Percentiles rank a stretch among this genome's conserved stretches.
These are phyloP conservation scores for Talaromyces sp. DNA, from an alignment of 2,329 filamentous ascomycete genomes.

Conservation along the genomic window DNA sequence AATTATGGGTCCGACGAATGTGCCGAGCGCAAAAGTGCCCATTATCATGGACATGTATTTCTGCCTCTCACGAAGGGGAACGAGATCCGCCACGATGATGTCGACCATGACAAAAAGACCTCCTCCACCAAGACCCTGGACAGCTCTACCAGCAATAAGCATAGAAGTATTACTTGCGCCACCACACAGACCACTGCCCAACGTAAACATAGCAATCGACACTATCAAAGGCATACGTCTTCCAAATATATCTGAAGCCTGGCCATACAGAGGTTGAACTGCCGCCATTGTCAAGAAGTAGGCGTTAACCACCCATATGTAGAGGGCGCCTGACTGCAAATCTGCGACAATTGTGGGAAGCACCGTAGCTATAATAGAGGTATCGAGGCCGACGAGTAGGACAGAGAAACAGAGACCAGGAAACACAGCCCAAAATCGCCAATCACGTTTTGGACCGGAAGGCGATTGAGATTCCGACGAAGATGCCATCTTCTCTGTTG, in stretches of 20 bases:
- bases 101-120: conserved; percentile 49
- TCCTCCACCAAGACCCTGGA: conserved; percentile 51
- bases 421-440: not conserved
- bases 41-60: not conserved
- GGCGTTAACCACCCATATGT: not conserved
- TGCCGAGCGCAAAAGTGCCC: not conserved
- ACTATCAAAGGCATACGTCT: conserved; percentile 34
- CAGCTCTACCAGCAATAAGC: conserved; percentile 44
- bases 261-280: not conserved
- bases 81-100: conserved; percentile 50
- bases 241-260: not conserved
- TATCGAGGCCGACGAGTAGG: not conserved
- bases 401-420: not conserved
- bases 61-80: conserved; percentile 31
- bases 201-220: conserved; percentile 50
- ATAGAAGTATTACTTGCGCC: conserved; percentile 45
- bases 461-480: not conserved
- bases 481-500: not conserved
- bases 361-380: not conserved
- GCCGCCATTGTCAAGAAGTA: not conserved
- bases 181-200: conserved; percentile 50
- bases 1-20: not conserved
- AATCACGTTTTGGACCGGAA: not conserved
- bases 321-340: not conserved
- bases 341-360: not conserved